Base-by-base conservation (phyloP, 306 rosid genomes). In the Prunus armeniaca region DNA sequence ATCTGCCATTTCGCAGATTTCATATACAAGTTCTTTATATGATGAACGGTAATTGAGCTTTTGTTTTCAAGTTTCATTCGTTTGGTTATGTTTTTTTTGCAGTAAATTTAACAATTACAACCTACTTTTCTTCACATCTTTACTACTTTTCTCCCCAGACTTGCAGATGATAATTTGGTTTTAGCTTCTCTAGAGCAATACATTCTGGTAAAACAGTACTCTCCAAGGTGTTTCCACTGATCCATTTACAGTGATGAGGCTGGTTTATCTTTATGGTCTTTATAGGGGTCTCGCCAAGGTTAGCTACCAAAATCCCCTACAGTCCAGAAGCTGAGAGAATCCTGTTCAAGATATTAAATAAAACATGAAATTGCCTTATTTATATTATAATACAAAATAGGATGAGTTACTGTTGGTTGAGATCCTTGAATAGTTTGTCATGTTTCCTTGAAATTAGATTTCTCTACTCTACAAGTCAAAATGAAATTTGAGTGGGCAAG, bases 131-230 rank as follows among this genome's bases (percentile, higher is more conserved):
- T 80, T 87, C 71, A 85, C 84, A 24, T 65, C 62, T 78, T 67
- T 67, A 72, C 65, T 47, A 41, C 34, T 74, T 61, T 83, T 74
- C 57, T 85, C 70, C 76, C 85, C 92, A 92, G 97, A 62, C 85
- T 95, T 80, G 97, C 93, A 32, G 97, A 95, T 84, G 98, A 90
- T 78, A 92, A 90, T 80, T 73, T 91, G 84, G 90, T 90, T 78
- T 86, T 92, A 77, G 87, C 92, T 71, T 95, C 96, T 74, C 85
- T 92, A 61, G 98, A 95, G 74, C 92, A 89, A 75, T 90, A 92
- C 81, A 83, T 90, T 88, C 87, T 90, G 75, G 90, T 80, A 69
- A 67, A 89, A 90, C 72, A 65, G 80, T 71, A 73, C 82, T 47
- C 80, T 88, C 76, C 87, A 57, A 61, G 22, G 56, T 64, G 63